Base-by-base conservation (phyloP, 441 rosid genomes). In the Geranium incanum region DNA sequence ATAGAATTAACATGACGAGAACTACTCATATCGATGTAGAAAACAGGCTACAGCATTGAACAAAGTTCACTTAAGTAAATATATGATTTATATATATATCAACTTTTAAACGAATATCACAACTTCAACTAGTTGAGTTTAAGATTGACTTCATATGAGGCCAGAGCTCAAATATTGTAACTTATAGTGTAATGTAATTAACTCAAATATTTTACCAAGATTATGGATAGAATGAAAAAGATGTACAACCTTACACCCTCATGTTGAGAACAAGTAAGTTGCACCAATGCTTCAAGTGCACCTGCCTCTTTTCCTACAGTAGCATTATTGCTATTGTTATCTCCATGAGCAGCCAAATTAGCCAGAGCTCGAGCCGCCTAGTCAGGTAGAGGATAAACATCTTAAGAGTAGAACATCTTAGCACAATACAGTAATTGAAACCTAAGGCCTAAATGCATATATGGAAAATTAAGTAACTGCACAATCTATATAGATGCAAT, bases 341-440 rank as follows among this genome's bases (percentile, higher is more conserved):
- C 99, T 77, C 99, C 97, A 81, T 95, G 99, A 83, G 99, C 97
- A 83, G 99, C 99, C 84, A 92, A 81, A 76, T 95, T 95, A 77
- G 97, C 97, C 77, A 95, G 84, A 36, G 97, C 97, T 38, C 97
- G 97, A 76, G 99, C 97, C 85, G 97, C 97, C 99, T 94, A 79
- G 36, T 66, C 74, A 38, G 66, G 68, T 16, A 59, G 21, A 52
- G 66, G 70, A 3, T 36, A 18, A 66, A 67, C 16, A 67, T 23
- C 16, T 50, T 9, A 50, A 50, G 57, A 50, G 57, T 50, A 50
- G 16, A 50, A 13, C 18, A 11, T 50, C 57, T 4, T 12, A 12
- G 15, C 15, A 50, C 57, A 50, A 12, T n/a, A 50, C 5, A 50
- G 57, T n/a, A 50, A 13, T 50, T 50, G 57, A 50, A 50, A 50